phyloP scores from a whole-genome alignment of 768 basidiomycete species.

The Galerina sulciceps region DNA sequence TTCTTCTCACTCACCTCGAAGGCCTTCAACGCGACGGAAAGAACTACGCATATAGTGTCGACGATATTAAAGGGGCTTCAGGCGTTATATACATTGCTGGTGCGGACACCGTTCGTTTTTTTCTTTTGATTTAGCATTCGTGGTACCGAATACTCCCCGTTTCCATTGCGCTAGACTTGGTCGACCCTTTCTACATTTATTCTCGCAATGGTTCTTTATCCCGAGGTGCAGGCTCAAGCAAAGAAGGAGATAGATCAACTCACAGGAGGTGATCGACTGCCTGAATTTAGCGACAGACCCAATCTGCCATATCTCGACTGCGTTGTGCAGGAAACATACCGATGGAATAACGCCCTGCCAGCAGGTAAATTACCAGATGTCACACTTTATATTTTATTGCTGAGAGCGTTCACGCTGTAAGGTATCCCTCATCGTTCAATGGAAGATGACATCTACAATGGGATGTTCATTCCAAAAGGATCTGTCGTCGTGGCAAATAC shows the following conservation, averaged over 20 bases:
- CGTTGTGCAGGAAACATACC: constrained; percentile 25
- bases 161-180: background rate
- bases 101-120: constrained; percentile 33
- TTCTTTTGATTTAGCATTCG: constrained; percentile 8
- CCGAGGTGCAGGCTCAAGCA: constrained; percentile 27
- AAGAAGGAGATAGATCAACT: constrained; percentile 33
- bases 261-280: constrained; percentile 25
- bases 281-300: constrained; percentile 26
- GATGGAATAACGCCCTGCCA: constrained; percentile 24
- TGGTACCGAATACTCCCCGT: background rate
- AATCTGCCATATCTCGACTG: constrained; percentile 31
- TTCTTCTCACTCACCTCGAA: background rate
- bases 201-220: constrained; percentile 33
- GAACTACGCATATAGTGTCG: constrained; percentile 15
- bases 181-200: constrained; percentile 17
- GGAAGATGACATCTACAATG: constrained; percentile 21
- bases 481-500: constrained; percentile 31
- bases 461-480: constrained; percentile 35
- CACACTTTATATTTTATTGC: constrained; percentile 8
- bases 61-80: constrained; percentile 25
- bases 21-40: constrained; percentile 15
- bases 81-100: constrained; percentile 41
- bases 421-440: constrained; percentile 28
- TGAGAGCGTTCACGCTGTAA: constrained; percentile 24
- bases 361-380: constrained; percentile 27